Base-by-base conservation (phyloP, 108 stramenopile species). In the Conticribra weissflogii region DNA sequence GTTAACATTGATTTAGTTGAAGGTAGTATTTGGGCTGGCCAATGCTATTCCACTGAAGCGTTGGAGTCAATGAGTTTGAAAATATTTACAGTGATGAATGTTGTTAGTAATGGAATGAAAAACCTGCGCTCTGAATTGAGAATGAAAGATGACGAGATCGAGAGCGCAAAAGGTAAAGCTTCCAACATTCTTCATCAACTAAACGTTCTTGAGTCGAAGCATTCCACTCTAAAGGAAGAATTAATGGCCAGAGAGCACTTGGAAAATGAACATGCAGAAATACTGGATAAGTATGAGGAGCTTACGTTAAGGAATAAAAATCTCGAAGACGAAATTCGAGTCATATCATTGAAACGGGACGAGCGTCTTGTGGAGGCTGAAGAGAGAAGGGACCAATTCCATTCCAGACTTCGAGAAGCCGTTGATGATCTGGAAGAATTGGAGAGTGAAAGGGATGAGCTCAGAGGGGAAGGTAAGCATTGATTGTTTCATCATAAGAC, bases 381-480 rank as follows among this genome's bases (percentile, higher is more conserved):
- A 33, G 71, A 72, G 31, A 59, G 68, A 47, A 52, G 78, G 31
- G 78, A 80, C 47, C 28, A 72, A 14, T 62, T 72, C 29, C 55
- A 79, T 23, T 62, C 61, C 14, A 63, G 66, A 28, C 32, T 79
- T 22, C 67, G 63, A 41, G 78, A 79, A 24, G 78, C 78, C 1
- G 78, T 72, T 49, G 78, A 79, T 21, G 71, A 79, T 45, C 45
- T 79, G 27, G 71, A 79, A 41, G 71, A 72, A 28, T 47, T 79
- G 24, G 78, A 79, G 50, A 19, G 29, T 62, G 78, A 79, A 57
- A 34, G 78, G 8, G 56, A 72, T 63, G 54, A 52, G 31, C 54
- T 79, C 19, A 34, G 66, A 25, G 15, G 23, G 36, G 36, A 44
- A 56, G 24, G 61, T 16, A 1, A 49, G 51, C 51, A 33, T 54